Conservation (phyloP, 305 asterid species). For the Solanum hybrid region DNA sequence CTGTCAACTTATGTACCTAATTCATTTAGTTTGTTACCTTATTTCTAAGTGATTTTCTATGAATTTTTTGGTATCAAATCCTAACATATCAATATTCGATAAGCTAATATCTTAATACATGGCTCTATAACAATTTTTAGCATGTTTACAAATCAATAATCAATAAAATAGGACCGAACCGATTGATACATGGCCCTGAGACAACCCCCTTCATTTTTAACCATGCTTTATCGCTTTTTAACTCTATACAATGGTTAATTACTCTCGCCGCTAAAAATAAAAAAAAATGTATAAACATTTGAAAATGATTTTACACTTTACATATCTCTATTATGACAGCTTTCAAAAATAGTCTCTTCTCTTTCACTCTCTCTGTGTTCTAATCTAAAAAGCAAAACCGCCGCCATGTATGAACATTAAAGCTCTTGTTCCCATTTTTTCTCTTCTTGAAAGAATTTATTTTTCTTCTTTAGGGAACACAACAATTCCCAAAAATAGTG, state of each 20-base stretch:
- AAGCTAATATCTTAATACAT: too few species aligned
- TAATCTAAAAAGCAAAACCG: constrained; percentile 16
- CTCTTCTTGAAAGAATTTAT: constrained; percentile 11
- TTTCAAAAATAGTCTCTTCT: constrained; percentile 33
- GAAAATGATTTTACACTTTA: not conserved
- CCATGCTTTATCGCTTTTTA: not conserved
- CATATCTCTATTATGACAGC: constrained; percentile 10
- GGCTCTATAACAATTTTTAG: too few species aligned
- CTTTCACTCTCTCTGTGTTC: constrained; percentile 10
- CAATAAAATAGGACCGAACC: too few species aligned
- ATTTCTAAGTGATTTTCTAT: too few species aligned
- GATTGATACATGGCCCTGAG: not conserved
- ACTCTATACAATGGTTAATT: not conserved
- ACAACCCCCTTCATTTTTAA: not conserved
- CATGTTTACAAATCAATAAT: not conserved
- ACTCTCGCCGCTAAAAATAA: not conserved
- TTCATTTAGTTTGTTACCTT: too few species aligned
- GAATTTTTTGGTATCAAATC: too few species aligned
- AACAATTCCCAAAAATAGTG: not conserved
- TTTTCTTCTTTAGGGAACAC: not conserved
- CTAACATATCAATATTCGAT: too few species aligned
- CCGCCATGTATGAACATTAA: constrained; percentile 41
- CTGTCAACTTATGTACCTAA: not conserved
- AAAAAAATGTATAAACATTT: not conserved
- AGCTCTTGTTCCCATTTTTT: constrained; percentile 18